Evolutionary conservation across 140 eudicot genomes (phyloP), one percentile per base, ranked within the genome.

Genomic region (Cichorium intybus): DNA sequence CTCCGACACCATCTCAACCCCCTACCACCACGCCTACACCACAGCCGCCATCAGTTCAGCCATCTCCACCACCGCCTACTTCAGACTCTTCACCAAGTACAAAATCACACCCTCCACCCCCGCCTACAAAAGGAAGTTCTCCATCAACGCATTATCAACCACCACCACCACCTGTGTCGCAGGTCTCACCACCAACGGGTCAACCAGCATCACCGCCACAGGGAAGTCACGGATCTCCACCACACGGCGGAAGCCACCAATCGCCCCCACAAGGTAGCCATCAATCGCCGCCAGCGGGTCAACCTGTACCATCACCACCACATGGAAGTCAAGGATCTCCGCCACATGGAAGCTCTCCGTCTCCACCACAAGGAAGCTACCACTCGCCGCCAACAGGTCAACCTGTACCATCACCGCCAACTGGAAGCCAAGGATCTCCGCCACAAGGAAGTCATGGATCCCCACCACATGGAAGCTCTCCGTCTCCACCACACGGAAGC

Each of bases 101-200:
- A 0, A 64, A 71, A 50, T 46, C 81, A 43, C 88, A 69, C 24
- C 82, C 91, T 55, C 79, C 82, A 10, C 79, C 91, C 12, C 82
- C 88, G 7, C 69, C 68, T 15, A 43, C 2, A 4, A 7, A 15
- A 7, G 18, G 18, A 14, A 43, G 18, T 43, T 14, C 49, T 43
- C 49, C 49, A 43, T 43, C 49, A 43, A 14, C 18, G 7, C 49
- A 43, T 43, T 43, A 43, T 43, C 49, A 8, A 11, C 6, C 3
- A 6, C 58, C 79, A 18, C 79, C 63, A 14, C 78, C 79, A 24
- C 73, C 75, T 11, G 49, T 43, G 49, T 43, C 49, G 7, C 49
- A 43, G 18, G 4, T 15, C 5, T 3, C 49, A 14, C 49, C 49
- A 43, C 49, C 49, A 43, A 43, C 49, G 14, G 49, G 49, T 3